Conservation (phyloP, 2,329 filamentous ascomycete genomes). For the Cladophialophora exuberans region DNA sequence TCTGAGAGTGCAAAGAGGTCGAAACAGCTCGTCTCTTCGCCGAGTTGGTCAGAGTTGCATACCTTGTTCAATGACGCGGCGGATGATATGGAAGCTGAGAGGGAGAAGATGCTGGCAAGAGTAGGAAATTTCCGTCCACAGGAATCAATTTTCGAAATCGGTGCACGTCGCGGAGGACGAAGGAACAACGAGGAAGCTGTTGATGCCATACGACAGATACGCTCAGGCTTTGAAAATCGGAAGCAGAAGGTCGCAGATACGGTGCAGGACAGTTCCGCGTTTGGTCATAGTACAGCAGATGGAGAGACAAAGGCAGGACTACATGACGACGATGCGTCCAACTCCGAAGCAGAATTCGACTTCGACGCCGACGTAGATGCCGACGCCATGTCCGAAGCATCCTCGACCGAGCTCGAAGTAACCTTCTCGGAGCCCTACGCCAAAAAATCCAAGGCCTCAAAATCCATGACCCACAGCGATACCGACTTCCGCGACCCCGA, state of each 20-base stretch:
- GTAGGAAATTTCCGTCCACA: conserved; percentile 86
- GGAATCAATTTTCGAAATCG: conserved; percentile 97
- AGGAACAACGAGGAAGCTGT: conserved; percentile 69
- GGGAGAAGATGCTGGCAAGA: conserved; percentile 83
- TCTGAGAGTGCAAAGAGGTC: conserved; percentile 86
- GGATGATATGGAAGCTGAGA: conserved; percentile 67
- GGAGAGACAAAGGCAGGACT: conserved; percentile 31
- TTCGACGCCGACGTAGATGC: not conserved
- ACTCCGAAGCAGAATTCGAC: conserved; percentile 38
- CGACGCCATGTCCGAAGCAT: conserved; percentile 63
- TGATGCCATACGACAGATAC: conserved; percentile 51
- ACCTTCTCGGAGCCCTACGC: conserved; percentile 62
- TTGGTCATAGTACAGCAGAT: conserved; percentile 43
- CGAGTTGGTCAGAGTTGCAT: conserved; percentile 75
- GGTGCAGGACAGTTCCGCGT: conserved; percentile 34
- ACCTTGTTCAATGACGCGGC: conserved; percentile 75
- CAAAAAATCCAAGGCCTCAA: conserved; percentile 39
- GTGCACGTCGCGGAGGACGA: conserved; percentile 73
- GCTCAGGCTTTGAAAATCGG: conserved; percentile 47
- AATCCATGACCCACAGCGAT: conserved; percentile 53
- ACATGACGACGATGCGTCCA: conserved; percentile 42
- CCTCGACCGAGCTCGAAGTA: conserved; percentile 67
- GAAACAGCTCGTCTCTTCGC: conserved; percentile 72
- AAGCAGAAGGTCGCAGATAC: conserved; percentile 42
- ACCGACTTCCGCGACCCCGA: conserved; percentile 78